Percentiles rank a stretch among this genome's conserved stretches.
phyloP scores from a whole-genome alignment of 2,329 filamentous ascomycete genomes.

The Pestalotiopsis sp. region DNA sequence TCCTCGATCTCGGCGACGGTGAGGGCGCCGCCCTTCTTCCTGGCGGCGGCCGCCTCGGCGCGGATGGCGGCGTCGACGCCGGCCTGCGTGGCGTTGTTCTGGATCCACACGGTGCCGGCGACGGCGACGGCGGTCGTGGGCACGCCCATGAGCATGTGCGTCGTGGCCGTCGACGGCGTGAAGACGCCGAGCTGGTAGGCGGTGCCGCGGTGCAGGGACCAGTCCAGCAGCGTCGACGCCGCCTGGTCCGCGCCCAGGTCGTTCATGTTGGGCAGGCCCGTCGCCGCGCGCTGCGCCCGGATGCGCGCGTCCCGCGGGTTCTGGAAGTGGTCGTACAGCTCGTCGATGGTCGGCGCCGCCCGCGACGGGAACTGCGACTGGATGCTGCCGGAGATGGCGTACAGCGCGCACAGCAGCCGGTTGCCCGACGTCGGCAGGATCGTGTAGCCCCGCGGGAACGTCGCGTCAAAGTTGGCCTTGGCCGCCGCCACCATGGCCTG shows the following conservation, averaged over 20 bases:
- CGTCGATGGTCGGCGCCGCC: not conserved
- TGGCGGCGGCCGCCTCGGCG: not conserved
- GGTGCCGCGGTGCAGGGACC: not conserved
- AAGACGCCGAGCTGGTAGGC: slow-evolving; percentile 7
- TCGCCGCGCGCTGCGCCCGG: not conserved
- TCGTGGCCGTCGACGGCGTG: not conserved
- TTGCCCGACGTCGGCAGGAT: not conserved
- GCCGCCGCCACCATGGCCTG: slow-evolving; percentile 16
- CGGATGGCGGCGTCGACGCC: not conserved
- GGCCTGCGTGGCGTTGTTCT: not conserved
- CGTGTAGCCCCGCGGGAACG: slow-evolving; percentile 16
- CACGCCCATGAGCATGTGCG: not conserved
- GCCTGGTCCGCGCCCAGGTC: slow-evolving; percentile 14
- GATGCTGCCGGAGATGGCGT: slow-evolving; percentile 13
- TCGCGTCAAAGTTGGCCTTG: not conserved
- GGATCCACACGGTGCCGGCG: not conserved
- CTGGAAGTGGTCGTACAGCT: not conserved
- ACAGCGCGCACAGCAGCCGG: slow-evolving; percentile 4
- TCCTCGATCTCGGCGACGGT: not conserved
- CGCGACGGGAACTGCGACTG: slow-evolving; percentile 10
- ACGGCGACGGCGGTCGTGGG: not conserved
- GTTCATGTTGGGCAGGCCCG: slow-evolving; percentile 2
- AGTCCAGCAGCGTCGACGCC: slow-evolving; percentile 8
- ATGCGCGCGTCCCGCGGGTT: not conserved
- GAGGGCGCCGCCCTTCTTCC: not conserved